phyloP scores from a whole-genome alignment of 495 filamentous ascomycete genomes.

The Penicillium odoratum region DNA sequence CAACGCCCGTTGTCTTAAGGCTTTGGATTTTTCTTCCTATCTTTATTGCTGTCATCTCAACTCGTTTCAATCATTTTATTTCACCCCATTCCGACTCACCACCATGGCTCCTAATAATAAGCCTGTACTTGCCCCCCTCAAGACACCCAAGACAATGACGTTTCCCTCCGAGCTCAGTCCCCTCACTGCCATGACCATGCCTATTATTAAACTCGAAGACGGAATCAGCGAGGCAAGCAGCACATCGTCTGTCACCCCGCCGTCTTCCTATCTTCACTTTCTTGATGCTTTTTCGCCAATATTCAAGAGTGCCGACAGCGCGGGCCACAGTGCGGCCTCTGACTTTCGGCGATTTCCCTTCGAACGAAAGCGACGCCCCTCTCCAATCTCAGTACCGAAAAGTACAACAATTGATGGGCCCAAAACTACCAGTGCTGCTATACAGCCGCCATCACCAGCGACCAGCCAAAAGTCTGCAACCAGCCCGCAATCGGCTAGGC shows the following conservation, averaged over 20 bases:
- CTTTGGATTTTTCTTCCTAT: background rate
- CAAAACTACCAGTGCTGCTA: constrained; percentile 12
- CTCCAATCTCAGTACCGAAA: constrained; percentile 43
- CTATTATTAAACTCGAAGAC: constrained; percentile 50
- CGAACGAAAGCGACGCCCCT: constrained; percentile 27
- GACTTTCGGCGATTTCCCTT: constrained; percentile 34
- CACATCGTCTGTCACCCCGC: constrained; percentile 80
- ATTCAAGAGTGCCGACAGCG: constrained; percentile 45
- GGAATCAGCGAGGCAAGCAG: constrained; percentile 45
- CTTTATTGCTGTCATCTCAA: background rate
- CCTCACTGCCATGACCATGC: background rate
- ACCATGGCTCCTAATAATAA: constrained; percentile 45
- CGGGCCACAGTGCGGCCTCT: no score
- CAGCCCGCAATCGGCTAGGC: background rate
- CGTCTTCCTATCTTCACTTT: constrained; percentile 88
- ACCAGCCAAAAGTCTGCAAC: background rate
- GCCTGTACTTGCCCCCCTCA: constrained; percentile 67
- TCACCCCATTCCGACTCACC: background rate
- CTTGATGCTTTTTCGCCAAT: constrained; percentile 76
- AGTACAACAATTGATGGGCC: background rate
- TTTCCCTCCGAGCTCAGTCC: constrained; percentile 71
- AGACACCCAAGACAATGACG: constrained; percentile 73
- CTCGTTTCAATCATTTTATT: background rate
- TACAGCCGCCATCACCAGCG: constrained; percentile 29
- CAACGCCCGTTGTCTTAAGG: background rate